Conservation (phyloP, 768 basidiomycete species). For the Trametes villosa region DNA sequence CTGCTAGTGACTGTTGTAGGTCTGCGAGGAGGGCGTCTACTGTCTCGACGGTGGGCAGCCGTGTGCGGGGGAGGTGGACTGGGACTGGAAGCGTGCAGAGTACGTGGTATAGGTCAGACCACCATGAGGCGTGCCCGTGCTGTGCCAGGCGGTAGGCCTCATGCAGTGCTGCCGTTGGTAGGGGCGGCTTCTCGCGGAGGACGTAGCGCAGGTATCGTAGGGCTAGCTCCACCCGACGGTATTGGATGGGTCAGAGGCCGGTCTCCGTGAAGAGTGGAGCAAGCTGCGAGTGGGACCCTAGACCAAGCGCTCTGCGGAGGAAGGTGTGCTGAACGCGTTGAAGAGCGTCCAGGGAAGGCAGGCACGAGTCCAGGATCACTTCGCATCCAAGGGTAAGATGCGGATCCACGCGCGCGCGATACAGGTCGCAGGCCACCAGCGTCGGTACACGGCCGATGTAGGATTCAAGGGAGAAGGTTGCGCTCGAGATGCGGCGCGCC, state of each 20-base stretch:
- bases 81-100: neutral
- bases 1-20: neutral
- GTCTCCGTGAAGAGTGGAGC: constrained; percentile 34
- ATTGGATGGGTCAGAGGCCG: constrained; percentile 29
- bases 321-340: constrained; percentile 27
- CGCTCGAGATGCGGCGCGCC: neutral
- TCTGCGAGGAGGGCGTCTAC: neutral
- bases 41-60: neutral
- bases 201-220: constrained; percentile 29
- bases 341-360: neutral
- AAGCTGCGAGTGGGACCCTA: constrained; percentile 21
- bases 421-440: neutral
- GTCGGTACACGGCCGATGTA: constrained; percentile 7
- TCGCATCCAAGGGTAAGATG: constrained; percentile 5
- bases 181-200: neutral
- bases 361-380: neutral
- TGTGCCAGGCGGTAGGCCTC: neutral
- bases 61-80: neutral
- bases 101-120: neutral
- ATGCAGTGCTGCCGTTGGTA: neutral
- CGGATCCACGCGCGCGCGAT: constrained; percentile 12
- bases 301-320: constrained; percentile 29
- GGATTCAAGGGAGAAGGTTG: neutral
- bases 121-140: neutral
- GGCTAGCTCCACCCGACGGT: constrained; percentile 24